phyloP scores from a whole-genome alignment of 225 moss, liverwort and hornwort species.

The Lunularia cruciata region DNA sequence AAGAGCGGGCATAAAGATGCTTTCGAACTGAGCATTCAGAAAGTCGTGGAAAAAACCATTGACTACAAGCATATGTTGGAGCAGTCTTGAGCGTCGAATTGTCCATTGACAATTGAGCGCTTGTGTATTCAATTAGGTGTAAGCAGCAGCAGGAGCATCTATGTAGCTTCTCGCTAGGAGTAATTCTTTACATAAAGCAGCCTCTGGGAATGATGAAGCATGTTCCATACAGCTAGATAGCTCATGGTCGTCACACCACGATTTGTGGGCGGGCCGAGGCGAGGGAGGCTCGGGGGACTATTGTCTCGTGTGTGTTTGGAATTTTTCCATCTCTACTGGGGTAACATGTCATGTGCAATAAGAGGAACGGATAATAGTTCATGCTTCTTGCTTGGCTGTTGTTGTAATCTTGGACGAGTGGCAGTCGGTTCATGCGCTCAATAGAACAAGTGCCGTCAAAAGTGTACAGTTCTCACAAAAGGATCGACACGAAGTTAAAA shows the following conservation, averaged over 20 bases:
- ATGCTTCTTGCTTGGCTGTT: background rate
- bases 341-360: background rate
- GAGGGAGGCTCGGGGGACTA: background rate
- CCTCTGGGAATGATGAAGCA: background rate
- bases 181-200: slow-evolving; percentile 13
- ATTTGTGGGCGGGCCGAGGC: background rate
- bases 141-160: too few species aligned
- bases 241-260: background rate
- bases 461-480: slow-evolving; percentile 12
- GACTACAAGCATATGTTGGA: slow-evolving; percentile 31
- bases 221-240: background rate
- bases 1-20: slow-evolving; percentile 49
- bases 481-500: slow-evolving; percentile 8
- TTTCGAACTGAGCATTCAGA: slow-evolving; percentile 69
- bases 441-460: slow-evolving; percentile 7
- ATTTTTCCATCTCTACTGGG: slow-evolving; percentile 3
- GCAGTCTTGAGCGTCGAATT: too few species aligned
- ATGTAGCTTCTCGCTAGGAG: background rate
- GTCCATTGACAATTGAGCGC: background rate
- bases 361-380: background rate
- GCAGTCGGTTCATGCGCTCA: background rate
- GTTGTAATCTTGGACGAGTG: background rate
- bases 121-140: slow-evolving; percentile 10
- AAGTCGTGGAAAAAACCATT: slow-evolving; percentile 52
- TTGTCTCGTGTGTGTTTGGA: background rate